A percentile compares a stretch with the other conserved stretches of the same genome.
phyloP scores from a whole-genome alignment of 1,139 yeast species.

The Zygosaccharomyces pseudobailii region DNA sequence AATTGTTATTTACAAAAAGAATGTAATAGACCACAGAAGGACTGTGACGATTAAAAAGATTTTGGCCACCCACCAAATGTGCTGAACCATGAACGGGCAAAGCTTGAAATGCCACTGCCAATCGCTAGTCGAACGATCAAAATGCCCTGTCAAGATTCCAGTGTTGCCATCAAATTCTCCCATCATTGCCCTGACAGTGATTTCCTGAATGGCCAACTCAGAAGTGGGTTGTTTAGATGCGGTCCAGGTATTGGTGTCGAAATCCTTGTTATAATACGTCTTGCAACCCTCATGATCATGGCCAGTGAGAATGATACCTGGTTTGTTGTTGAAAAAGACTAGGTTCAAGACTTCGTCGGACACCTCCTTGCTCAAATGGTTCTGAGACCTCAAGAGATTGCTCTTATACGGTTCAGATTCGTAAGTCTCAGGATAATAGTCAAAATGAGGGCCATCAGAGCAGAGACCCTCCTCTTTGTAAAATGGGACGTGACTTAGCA shows the following conservation, averaged over 20 bases:
- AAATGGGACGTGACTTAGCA: conserved; percentile 87
- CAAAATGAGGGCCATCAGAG: conserved; percentile 74
- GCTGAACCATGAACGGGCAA: conserved; percentile 86
- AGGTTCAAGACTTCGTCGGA: conserved; percentile 63
- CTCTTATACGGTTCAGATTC: conserved; percentile 60
- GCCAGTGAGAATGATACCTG: conserved; percentile 84
- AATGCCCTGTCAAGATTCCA: conserved; percentile 75
- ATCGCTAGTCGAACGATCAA: conserved; percentile 34
- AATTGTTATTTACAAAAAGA: background rate
- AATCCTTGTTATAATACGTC: conserved; percentile 50
- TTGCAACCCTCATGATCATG: conserved; percentile 97
- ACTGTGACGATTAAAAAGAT: conserved; percentile 45
- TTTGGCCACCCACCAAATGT: conserved; percentile 91
- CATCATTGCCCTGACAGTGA: conserved; percentile 91
- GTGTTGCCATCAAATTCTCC: conserved; percentile 91
- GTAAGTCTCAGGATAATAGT: conserved; percentile 52
- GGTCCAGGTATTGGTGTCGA: conserved; percentile 45
- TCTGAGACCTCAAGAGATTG: conserved; percentile 76
- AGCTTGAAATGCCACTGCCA: conserved; percentile 70
- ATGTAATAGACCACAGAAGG: conserved; percentile 17
- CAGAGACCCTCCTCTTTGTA: conserved; percentile 78
- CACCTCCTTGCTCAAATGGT: conserved; percentile 66
- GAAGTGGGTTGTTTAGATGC: conserved; percentile 43
- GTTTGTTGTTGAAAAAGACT: conserved; percentile 58
- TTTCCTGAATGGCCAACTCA: conserved; percentile 51